Base-by-base conservation (phyloP, 2,329 filamentous ascomycete genomes). In the Ceratocystis variospora region DNA sequence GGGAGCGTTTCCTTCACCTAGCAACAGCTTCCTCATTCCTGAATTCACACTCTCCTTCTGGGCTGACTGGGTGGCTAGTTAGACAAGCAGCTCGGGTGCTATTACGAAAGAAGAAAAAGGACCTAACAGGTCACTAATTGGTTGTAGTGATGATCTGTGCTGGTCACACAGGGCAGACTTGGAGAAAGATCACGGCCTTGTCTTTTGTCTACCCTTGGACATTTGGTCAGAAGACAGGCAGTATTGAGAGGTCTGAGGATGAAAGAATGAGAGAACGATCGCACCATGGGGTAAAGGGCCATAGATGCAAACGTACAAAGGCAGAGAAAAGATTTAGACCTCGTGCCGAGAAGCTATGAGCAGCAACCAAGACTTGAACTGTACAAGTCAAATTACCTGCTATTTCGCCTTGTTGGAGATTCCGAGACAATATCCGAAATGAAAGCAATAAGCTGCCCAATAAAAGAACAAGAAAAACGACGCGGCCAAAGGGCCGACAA, bases 121-220 rank as follows among this genome's bases (percentile, higher is more conserved):
- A 5, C 48, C 48, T 25, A 57, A 57, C 19, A 57, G 28, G 53
- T 5, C 53, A n/a, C 53, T 7, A 8, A 57, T 33, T 17, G 53
- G 31, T 25, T 28, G 28, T 31, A 28, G 28, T 57, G 53, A 57
- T 57, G 53, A 57, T 33, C 28, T 33, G 53, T 33, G 53, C 25
- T 57, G 17, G 22, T 57, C 53, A 57, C 28, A 57, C 53, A 57
- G 53, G 31, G 25, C 53, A 17, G 53, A 33, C 15, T 57, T 57
- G 53, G 53, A 33, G 53, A 57, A 57, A 57, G 12, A 57, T 57
- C 53, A 17, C 17, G 53, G 48, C 48, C 48, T n/a, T 53, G 53
- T 28, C 10, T 12, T 50, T 50, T 7, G 48, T 50, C 48, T 50
- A 22, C 22, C 22, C n/a, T 50, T 5, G 53, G 28, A 17, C 28